These are phyloP conservation scores for Nitzschia sp. DNA, from an alignment of 108 stramenopile genomes.

Conservation along the genomic window DNA sequence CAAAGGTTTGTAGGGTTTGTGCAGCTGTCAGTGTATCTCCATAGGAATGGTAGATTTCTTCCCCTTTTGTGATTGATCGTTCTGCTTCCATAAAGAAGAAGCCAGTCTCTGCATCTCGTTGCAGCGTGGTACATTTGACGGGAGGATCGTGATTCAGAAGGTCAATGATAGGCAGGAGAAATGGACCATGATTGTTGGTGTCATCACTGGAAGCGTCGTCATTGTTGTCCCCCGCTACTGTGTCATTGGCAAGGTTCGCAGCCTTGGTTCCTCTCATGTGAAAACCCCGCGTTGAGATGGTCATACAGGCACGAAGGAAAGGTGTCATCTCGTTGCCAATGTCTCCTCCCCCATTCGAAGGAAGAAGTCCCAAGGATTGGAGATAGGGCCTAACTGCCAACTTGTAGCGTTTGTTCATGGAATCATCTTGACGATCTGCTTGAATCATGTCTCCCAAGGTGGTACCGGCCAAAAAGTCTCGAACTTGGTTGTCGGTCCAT, in stretches of 20 bases:
- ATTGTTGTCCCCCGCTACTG: not conserved
- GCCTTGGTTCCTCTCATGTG: slow-evolving; percentile 43
- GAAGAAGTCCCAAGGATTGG: slow-evolving; percentile 27
- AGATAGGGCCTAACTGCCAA: slow-evolving; percentile 59
- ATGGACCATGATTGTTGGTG: slow-evolving; percentile 49
- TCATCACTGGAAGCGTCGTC: not conserved
- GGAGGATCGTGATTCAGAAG: slow-evolving; percentile 72
- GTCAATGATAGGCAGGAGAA: slow-evolving; percentile 78
- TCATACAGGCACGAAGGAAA: slow-evolving; percentile 64
- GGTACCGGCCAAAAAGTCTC: slow-evolving; percentile 56
- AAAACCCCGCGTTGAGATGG: slow-evolving; percentile 79
- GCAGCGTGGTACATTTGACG: slow-evolving; percentile 60
- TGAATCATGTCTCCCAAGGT: slow-evolving; percentile 36
- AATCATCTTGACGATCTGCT: slow-evolving; percentile 29
- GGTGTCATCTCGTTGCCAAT: slow-evolving; percentile 27
- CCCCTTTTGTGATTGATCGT: slow-evolving; percentile 53
- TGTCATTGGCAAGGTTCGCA: not conserved
- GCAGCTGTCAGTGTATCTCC: slow-evolving; percentile 61
- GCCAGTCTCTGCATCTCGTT: slow-evolving; percentile 20
- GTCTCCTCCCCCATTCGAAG: slow-evolving; percentile 16
- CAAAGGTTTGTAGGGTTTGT: slow-evolving; percentile 81
- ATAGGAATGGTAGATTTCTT: slow-evolving; percentile 83
- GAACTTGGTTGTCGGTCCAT: slow-evolving; percentile 59
- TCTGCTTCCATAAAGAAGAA: slow-evolving; percentile 74
- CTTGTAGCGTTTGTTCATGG: slow-evolving; percentile 48